phyloP scores from a whole-genome alignment of 306 rosid species.

The Ziziphus jujuba region DNA sequence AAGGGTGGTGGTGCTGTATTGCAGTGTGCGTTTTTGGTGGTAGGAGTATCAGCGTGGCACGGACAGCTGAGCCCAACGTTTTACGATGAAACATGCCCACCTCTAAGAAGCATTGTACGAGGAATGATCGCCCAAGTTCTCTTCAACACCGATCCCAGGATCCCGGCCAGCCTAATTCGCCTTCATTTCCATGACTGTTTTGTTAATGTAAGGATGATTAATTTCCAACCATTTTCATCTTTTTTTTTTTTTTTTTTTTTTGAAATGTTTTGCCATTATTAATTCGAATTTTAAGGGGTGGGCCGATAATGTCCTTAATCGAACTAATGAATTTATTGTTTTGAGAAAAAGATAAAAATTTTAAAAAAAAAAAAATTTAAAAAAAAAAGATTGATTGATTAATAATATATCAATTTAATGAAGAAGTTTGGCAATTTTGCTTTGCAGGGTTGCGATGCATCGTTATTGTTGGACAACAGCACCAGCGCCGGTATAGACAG shows the following conservation, averaged over 20 bases:
- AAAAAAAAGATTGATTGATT: no score
- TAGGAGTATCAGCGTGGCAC: background rate
- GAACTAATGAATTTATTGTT: no score
- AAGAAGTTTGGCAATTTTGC: background rate
- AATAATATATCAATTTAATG: no score
- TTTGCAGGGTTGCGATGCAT: constrained; percentile 65
- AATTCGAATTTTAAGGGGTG: no score
- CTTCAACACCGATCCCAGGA: background rate
- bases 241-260: no score
- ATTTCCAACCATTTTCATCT: background rate
- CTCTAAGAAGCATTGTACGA: background rate
- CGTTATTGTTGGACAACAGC: constrained; percentile 43
- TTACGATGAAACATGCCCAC: constrained; percentile 3
- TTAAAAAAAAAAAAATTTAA: no score
- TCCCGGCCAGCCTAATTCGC: constrained; percentile 5
- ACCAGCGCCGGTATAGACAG: constrained; percentile 31
- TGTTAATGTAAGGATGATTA: background rate
- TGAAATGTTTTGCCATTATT: background rate
- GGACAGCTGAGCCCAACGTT: background rate
- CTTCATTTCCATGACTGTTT: constrained; percentile 16
- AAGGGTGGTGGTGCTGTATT: background rate
- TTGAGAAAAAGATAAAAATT: no score
- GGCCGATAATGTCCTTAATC: no score
- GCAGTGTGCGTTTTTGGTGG: background rate
- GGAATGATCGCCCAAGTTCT: background rate